Conservation (phyloP, 106 monocot genomes). For the Chionographis japonica region DNA sequence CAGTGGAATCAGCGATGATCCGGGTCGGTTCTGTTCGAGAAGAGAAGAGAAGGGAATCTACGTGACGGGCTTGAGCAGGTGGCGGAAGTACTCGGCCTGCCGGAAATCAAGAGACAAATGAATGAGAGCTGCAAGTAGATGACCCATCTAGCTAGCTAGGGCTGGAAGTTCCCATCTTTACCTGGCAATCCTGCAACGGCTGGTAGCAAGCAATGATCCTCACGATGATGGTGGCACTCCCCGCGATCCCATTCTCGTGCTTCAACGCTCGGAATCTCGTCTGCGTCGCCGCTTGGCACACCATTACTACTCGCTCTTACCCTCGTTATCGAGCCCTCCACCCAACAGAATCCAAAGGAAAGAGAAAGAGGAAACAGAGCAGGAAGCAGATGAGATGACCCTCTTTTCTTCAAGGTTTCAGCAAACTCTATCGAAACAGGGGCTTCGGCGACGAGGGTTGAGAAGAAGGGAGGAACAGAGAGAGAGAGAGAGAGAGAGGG, state of each 20-base stretch:
- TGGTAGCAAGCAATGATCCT: constrained; percentile 80
- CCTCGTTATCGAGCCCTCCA: constrained; percentile 1
- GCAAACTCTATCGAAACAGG: too few relatives aligned
- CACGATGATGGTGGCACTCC: constrained; percentile 66
- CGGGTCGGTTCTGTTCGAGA: constrained; percentile 10
- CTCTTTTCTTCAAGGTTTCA: too few relatives aligned
- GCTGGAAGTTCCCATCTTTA: constrained; percentile 3
- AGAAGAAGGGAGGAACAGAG: background rate
- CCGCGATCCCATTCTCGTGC: constrained; percentile 75
- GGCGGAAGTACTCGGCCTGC: constrained; percentile 94
- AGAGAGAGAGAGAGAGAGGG: background rate
- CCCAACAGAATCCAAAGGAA: constrained; percentile 7
- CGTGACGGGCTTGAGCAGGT: constrained; percentile 93
- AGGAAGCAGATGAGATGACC: background rate
- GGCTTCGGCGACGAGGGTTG: too few relatives aligned
- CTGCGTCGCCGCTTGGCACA: constrained; percentile 74
- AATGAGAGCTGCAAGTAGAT: background rate
- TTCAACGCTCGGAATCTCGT: constrained; percentile 87
- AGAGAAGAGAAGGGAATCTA: constrained; percentile 29
- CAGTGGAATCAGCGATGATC: background rate
- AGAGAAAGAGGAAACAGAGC: background rate
- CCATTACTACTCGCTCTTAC: constrained; percentile 64
- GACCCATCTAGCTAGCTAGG: background rate
- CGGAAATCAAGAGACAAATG: background rate
- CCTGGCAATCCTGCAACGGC: constrained; percentile 88